These are phyloP conservation scores for Solanum virginianum DNA, from an alignment of 257 asterid species.

Conservation along the genomic window DNA sequence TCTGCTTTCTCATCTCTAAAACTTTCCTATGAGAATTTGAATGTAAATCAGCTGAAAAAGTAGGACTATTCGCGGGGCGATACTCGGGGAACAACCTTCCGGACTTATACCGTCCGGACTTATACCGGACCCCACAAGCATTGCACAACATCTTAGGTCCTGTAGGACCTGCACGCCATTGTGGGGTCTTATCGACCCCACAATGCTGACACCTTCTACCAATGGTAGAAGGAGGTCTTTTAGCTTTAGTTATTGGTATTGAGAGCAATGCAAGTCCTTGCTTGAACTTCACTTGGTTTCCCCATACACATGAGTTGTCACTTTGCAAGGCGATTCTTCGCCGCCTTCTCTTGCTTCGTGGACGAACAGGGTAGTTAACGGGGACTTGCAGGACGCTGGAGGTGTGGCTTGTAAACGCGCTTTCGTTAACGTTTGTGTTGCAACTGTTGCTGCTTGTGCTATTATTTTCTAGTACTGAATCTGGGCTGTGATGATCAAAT, in stretches of 20 bases:
- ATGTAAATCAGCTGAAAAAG: slow-evolving; percentile 44
- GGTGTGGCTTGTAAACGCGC: slow-evolving; percentile 18
- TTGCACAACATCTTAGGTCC: slow-evolving; percentile 83
- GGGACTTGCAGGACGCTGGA: slow-evolving; percentile 49
- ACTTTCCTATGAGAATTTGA: slow-evolving; percentile 83
- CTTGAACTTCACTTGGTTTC: slow-evolving; percentile 12
- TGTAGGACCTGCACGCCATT: slow-evolving; percentile 86
- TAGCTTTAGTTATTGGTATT: neutral
- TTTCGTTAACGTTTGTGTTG: slow-evolving; percentile 13
- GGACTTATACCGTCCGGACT: slow-evolving; percentile 77
- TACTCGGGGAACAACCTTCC: slow-evolving; percentile 89
- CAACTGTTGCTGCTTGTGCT: slow-evolving; percentile 13
- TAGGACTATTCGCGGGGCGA: slow-evolving; percentile 81
- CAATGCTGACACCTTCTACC: slow-evolving; percentile 79
- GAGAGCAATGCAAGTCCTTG: slow-evolving; percentile 14
- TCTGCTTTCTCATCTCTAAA: slow-evolving; percentile 76
- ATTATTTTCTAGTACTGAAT: slow-evolving; percentile 57
- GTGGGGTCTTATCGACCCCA: slow-evolving; percentile 76
- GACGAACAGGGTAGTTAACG: slow-evolving; percentile 29
- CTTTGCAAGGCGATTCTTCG: slow-evolving; percentile 11
- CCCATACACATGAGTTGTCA: slow-evolving; percentile 12
- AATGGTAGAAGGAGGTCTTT: slow-evolving; percentile 3
- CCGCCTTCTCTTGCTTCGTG: slow-evolving; percentile 45
- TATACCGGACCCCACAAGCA: slow-evolving; percentile 86
- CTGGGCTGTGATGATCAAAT: slow-evolving; percentile 53